Conservation (phyloP, 306 rosid species). For the Senna siamea region DNA sequence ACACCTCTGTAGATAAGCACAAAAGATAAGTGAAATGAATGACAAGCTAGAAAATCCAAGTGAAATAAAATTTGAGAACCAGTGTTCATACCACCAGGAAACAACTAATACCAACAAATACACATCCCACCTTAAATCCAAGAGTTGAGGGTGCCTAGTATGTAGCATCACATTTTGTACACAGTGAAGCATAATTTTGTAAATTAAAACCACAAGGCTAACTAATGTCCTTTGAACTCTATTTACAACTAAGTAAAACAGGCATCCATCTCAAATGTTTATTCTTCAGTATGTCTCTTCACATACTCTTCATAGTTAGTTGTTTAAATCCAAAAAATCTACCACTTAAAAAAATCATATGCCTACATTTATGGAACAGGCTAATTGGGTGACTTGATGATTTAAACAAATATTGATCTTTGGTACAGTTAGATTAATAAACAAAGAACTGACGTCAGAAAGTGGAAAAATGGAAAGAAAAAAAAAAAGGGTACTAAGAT, state of each 20-base stretch:
- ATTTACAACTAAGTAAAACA: background rate
- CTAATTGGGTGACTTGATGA: background rate
- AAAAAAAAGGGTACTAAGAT: background rate
- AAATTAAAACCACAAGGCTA: constrained; percentile 5
- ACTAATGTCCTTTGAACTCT: background rate
- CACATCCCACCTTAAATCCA: constrained; percentile 1
- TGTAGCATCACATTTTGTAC: constrained; percentile 5
- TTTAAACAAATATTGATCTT: background rate
- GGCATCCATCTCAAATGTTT: background rate
- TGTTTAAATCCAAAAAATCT: background rate
- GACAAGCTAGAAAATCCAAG: background rate
- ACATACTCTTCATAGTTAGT: constrained; percentile 15
- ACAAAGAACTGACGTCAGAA: background rate
- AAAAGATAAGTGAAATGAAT: constrained; percentile 7
- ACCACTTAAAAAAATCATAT: background rate
- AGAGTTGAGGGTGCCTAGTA: constrained; percentile 5
- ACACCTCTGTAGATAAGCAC: constrained; percentile 77
- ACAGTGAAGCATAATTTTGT: constrained; percentile 18
- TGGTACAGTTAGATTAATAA: background rate
- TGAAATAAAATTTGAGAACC: constrained; percentile 10
- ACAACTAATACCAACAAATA: background rate
- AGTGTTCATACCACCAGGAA: constrained; percentile 16
- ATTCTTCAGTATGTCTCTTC: background rate
- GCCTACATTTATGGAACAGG: background rate
- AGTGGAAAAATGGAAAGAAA: too few relatives aligned